These are phyloP conservation scores for Phaseolus lunatus DNA, from an alignment of 306 rosid species.

Conservation along the genomic window DNA sequence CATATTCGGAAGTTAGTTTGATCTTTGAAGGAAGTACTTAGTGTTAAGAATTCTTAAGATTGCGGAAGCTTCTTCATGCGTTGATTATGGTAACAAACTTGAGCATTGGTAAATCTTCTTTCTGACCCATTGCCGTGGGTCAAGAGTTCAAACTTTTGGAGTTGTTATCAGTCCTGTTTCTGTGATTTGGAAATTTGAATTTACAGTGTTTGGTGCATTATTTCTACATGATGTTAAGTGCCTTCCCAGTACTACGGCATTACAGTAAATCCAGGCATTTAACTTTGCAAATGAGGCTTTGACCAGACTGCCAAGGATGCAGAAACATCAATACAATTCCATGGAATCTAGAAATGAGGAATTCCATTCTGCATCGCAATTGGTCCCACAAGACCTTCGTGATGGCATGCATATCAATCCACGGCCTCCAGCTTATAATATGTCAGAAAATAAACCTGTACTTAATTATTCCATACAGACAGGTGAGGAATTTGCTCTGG, in stretches of 20 bases:
- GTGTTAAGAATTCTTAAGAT: constrained; percentile 35
- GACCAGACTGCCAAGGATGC: constrained; percentile 55
- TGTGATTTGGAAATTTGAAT: constrained; percentile 37
- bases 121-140: constrained; percentile 25
- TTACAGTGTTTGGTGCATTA: constrained; percentile 7
- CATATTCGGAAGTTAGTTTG: constrained; percentile 29
- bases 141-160: constrained; percentile 19
- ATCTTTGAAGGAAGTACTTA: constrained; percentile 15
- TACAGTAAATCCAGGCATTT: constrained; percentile 37
- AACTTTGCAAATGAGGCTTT: constrained; percentile 44
- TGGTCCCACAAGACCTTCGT: constrained; percentile 62
- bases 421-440: constrained; percentile 65
- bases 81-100: constrained; percentile 41
- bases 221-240: constrained; percentile 24
- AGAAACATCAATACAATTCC: constrained; percentile 60
- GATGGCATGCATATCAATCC: constrained; percentile 61
- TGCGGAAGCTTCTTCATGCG: constrained; percentile 36
- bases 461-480: constrained; percentile 88
- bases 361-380: constrained; percentile 60
- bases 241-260: constrained; percentile 34
- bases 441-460: constrained; percentile 69
- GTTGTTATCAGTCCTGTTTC: constrained; percentile 19
- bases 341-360: constrained; percentile 73
- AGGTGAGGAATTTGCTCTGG: constrained; percentile 91
- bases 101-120: constrained; percentile 25